These are phyloP conservation scores for Scenedesmus sp. DNA, from an alignment of 163 green algal genomes.

Conservation along the genomic window DNA sequence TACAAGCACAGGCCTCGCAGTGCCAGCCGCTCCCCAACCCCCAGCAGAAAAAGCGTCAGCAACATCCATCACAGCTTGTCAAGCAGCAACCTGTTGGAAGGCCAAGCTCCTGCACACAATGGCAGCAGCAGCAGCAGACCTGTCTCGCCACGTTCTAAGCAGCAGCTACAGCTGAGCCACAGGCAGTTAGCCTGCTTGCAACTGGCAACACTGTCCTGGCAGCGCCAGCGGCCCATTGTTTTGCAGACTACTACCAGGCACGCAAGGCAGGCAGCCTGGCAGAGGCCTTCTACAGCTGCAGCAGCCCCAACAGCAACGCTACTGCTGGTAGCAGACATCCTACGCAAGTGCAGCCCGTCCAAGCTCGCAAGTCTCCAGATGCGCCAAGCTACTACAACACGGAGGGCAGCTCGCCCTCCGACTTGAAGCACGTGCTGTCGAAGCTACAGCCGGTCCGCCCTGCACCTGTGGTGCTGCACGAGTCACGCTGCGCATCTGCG, in stretches of 20 bases:
- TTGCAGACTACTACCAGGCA: conserved; percentile 7
- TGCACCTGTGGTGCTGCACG: background rate
- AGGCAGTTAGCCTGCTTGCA: background rate
- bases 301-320: background rate
- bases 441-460: conserved; percentile 14
- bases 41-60: conserved; percentile 3
- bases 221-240: background rate
- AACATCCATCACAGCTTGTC: background rate
- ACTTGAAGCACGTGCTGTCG: conserved; percentile 25
- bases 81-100: background rate
- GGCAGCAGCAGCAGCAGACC: background rate
- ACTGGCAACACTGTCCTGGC: background rate
- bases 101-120: background rate
- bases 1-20: background rate
- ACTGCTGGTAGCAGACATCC: background rate
- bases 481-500: background rate
- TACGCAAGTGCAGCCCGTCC: background rate
- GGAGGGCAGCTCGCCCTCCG: background rate
- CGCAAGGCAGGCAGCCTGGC: conserved; percentile 14
- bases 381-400: background rate
- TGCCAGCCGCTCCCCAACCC: background rate
- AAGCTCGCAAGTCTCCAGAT: background rate
- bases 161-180: background rate
- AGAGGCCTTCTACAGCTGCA: background rate
- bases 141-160: background rate